These are phyloP conservation scores for Phialemonium atrogriseum DNA, from an alignment of 2,329 filamentous ascomycete species.

Conservation along the genomic window DNA sequence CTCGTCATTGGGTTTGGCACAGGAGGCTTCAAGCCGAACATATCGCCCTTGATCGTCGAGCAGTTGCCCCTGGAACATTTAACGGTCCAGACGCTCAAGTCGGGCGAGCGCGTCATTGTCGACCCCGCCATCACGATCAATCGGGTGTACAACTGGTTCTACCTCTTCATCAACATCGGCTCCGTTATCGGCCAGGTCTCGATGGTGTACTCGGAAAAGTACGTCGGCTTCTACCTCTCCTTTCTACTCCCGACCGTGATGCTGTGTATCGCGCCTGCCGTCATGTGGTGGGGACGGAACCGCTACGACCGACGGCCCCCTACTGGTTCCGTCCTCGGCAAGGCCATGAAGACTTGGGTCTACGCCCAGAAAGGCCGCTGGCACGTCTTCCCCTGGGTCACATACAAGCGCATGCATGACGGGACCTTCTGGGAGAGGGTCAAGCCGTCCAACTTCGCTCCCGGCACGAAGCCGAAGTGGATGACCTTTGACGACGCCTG, in stretches of 20 bases:
- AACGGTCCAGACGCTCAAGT: slow-evolving; percentile 40
- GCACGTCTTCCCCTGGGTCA: slow-evolving; percentile 56
- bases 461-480: slow-evolving; percentile 39
- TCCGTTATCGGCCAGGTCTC: slow-evolving; percentile 53
- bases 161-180: slow-evolving; percentile 65
- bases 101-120: slow-evolving; percentile 55
- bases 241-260: slow-evolving; percentile 60
- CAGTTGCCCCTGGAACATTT: slow-evolving; percentile 51
- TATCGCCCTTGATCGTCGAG: slow-evolving; percentile 59
- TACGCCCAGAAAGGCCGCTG: slow-evolving; percentile 61
- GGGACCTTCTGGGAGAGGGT: slow-evolving; percentile 57
- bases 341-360: slow-evolving; percentile 50
- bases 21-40: slow-evolving; percentile 69
- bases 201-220: slow-evolving; percentile 67
- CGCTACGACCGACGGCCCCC: slow-evolving; percentile 51
- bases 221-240: slow-evolving; percentile 67
- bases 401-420: slow-evolving; percentile 49
- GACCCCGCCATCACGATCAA: slow-evolving; percentile 55
- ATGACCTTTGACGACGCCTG: slow-evolving; percentile 75
- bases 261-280: slow-evolving; percentile 53
- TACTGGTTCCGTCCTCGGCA: slow-evolving; percentile 60
- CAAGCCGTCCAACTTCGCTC: slow-evolving; percentile 57
- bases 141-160: slow-evolving; percentile 62
- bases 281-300: slow-evolving; percentile 51
- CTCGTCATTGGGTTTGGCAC: slow-evolving; percentile 50